Evolutionary conservation across 805 yeast species (phyloP).

Genomic region (Yamadazyma takamatsuzukensis): DNA sequence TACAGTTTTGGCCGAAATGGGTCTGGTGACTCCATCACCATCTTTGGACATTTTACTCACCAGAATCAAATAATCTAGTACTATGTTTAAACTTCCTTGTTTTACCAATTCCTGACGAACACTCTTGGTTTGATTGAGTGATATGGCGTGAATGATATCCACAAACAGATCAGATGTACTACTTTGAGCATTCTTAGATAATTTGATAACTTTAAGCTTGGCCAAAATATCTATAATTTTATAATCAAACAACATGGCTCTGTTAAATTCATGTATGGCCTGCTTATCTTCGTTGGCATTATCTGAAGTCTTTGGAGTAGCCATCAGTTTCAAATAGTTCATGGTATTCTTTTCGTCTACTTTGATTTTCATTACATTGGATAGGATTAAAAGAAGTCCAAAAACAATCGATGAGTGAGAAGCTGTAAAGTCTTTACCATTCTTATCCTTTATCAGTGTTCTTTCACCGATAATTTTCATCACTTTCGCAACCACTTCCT

Average conservation of each 20-base stretch:
- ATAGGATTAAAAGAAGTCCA: slow-evolving; percentile 40
- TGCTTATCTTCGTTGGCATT: slow-evolving; percentile 18
- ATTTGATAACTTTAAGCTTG: slow-evolving; percentile 15
- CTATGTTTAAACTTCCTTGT: slow-evolving; percentile 42
- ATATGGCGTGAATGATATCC: slow-evolving; percentile 31
- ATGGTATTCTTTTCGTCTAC: slow-evolving; percentile 29
- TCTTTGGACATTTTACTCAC: slow-evolving; percentile 18
- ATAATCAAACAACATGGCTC: slow-evolving; percentile 22
- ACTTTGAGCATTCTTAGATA: slow-evolving; percentile 10
- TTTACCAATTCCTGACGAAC: slow-evolving; percentile 36
- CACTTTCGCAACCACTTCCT: slow-evolving; percentile 16
- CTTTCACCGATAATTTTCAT: slow-evolving; percentile 1
- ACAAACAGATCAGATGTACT: slow-evolving; percentile 22
- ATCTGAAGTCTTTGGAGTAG: slow-evolving; percentile 26
- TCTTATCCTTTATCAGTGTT: neutral
- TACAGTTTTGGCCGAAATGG: slow-evolving; percentile 14
- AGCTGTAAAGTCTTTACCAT: no score
- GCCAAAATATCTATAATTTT: slow-evolving; percentile 17
- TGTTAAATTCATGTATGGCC: slow-evolving; percentile 28
- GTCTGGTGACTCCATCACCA: slow-evolving; percentile 16
- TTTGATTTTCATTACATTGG: slow-evolving; percentile 35
- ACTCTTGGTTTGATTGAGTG: slow-evolving; percentile 20
- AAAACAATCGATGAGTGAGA: slow-evolving; percentile 22
- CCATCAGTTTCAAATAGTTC: slow-evolving; percentile 33
- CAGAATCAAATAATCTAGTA: slow-evolving; percentile 36